A percentile compares a stretch with the other conserved stretches of the same genome.
Evolutionary conservation across 768 basidiomycete species (phyloP).

Genomic region (Mycena vitilis): DNA sequence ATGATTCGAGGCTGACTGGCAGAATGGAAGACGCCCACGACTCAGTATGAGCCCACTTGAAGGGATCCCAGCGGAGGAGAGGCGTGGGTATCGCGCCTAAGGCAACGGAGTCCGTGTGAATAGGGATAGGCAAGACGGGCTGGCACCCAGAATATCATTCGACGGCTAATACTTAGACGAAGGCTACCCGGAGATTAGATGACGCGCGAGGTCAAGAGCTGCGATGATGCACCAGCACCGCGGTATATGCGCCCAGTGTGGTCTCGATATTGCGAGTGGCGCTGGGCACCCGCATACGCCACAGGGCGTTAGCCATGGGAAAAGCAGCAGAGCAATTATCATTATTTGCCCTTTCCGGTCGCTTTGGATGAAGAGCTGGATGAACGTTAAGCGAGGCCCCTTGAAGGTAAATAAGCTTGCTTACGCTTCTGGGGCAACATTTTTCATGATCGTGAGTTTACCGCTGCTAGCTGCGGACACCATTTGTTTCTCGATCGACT

Average conservation of each 20-base stretch:
- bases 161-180: slow-evolving; percentile 1
- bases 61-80: no score
- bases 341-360: slow-evolving; percentile 24
- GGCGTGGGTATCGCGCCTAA: not conserved
- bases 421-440: slow-evolving; percentile 59
- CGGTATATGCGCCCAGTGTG: not conserved
- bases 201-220: no score
- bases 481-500: slow-evolving; percentile 93
- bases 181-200: slow-evolving; percentile 2
- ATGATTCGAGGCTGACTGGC: not conserved
- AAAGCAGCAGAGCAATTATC: not conserved
- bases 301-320: not conserved
- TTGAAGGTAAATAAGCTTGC: slow-evolving; percentile 18
- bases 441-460: slow-evolving; percentile 94
- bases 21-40: slow-evolving; percentile 2
- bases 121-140: not conserved
- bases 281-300: not conserved
- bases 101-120: not conserved
- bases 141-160: slow-evolving; percentile 4
- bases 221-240: not conserved
- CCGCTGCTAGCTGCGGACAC: slow-evolving; percentile 89
- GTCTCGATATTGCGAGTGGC: no score
- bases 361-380: slow-evolving; percentile 17
- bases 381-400: not conserved
- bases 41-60: not conserved